Evolutionary conservation across 768 basidiomycete genomes (phyloP).

Genomic region (Suillus subluteus): DNA sequence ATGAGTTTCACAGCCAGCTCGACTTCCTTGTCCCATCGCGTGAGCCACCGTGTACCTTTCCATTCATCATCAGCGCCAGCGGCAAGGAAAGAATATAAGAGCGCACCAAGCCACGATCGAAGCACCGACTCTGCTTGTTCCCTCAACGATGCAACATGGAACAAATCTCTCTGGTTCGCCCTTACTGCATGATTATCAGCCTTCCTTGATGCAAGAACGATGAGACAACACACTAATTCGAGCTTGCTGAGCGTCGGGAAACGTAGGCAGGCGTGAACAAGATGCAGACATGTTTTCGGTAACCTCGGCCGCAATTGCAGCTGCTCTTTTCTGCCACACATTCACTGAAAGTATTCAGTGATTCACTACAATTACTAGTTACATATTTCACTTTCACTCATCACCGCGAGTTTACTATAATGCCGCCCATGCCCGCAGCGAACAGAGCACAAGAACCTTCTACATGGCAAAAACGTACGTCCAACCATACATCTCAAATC

Average conservation of each 20-base stretch:
- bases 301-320: not conserved
- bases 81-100: constrained; percentile 3
- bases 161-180: constrained; percentile 82
- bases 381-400: constrained; percentile 1
- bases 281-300: constrained; percentile 6
- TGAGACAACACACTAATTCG: constrained; percentile 73
- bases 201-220: constrained; percentile 1
- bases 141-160: constrained; percentile 72
- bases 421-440: constrained; percentile 31
- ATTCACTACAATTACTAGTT: not conserved
- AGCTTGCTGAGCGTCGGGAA: constrained; percentile 81
- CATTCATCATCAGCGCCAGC: constrained; percentile 16
- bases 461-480: constrained; percentile 77
- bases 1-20: constrained; percentile 67
- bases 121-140: constrained; percentile 78
- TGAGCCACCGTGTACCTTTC: constrained; percentile 78
- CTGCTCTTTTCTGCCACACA: constrained; percentile 10
- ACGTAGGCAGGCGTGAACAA: constrained; percentile 42
- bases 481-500: not conserved
- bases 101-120: constrained; percentile 76
- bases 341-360: not conserved
- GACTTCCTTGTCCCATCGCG: constrained; percentile 81
- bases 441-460: constrained; percentile 55
- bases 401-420: not conserved
- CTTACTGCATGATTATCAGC: constrained; percentile 56